Evolutionary conservation across 2,329 filamentous ascomycete species (phyloP), one percentile per base, ranked within the genome.

Genomic region (Sarocladium kiliense): DNA sequence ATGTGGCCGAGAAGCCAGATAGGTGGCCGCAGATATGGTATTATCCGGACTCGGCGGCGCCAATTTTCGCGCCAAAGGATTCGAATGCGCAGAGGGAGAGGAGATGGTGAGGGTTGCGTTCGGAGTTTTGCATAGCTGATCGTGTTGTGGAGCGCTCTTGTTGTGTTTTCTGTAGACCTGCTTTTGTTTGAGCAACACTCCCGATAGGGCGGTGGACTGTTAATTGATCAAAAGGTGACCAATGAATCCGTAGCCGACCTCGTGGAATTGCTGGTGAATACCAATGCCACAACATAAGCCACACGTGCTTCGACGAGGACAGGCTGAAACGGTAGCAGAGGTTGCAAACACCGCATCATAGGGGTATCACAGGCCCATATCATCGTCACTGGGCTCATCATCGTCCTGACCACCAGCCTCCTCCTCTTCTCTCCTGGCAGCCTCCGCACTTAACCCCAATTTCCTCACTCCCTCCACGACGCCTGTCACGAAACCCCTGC

Each of bases 401-500:
- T 82, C 83, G 58, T 82, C 82, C 18, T 77, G 79, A 27, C 78
- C 82, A 19, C 79, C 80, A 6, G 76, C 74, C 61, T 84, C 82
- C 62, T 90, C 88, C 65, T 88, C 82, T 64, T 96, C 91, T 59
- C 87, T 78, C 58, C 89, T 80, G 47, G 84, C 82, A 59, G 87
- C 83, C 75, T 97, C 93, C 54, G 85, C 85, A 37, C 88, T 91
- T 2, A 87, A 85, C 10, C 91, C 91, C 53, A 97, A 83, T 75
- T 85, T 92, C 64, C 91, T 82, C 63, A 97, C 77, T 3, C 89
- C 91, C 68, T 97, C 92, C 60, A 97, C 86, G 2, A 97, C 90
- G 1, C 89, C 89, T 1, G 84, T 78, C 58, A 97, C 84, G 66
- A 97, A 96, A 0, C 85, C 86, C 63, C 93, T 81, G 55, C 86